Evolutionary conservation across 148 eudicot genomes (phyloP).

Genomic region (Limonium bicolor): DNA sequence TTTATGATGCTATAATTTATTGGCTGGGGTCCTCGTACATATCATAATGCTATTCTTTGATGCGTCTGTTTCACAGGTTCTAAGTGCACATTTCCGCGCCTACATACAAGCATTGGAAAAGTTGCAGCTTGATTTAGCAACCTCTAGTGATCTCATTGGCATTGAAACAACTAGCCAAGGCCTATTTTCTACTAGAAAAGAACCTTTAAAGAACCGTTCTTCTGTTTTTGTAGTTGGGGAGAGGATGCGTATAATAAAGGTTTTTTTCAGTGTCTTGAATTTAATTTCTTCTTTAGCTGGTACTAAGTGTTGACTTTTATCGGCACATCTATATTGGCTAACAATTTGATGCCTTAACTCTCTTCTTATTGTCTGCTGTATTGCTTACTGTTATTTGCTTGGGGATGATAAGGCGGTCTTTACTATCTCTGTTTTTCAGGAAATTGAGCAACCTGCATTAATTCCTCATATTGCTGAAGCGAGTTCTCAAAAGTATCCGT

Average conservation of each 20-base stretch:
- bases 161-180: constrained; percentile 71
- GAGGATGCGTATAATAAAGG: constrained; percentile 86
- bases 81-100: constrained; percentile 95
- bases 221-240: constrained; percentile 95
- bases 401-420: no score
- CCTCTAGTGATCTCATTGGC: constrained; percentile 87
- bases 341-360: no score
- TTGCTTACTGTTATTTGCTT: no score
- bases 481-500: constrained; percentile 85
- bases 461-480: constrained; percentile 99
- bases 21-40: no score
- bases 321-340: no score
- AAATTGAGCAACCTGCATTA: constrained; percentile 93
- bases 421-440: no score
- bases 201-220: constrained; percentile 90
- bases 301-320: not conserved
- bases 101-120: constrained; percentile 97
- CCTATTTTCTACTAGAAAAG: constrained; percentile 77
- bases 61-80: constrained; percentile 65
- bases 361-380: no score
- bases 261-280: constrained; percentile 7
- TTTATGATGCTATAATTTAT: no score
- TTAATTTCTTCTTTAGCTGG: not conserved
- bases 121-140: constrained; percentile 86
- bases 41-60: constrained; percentile 5